These are phyloP conservation scores for Populus davidiana DNA, from an alignment of 345 rosid species.

Conservation along the genomic window DNA sequence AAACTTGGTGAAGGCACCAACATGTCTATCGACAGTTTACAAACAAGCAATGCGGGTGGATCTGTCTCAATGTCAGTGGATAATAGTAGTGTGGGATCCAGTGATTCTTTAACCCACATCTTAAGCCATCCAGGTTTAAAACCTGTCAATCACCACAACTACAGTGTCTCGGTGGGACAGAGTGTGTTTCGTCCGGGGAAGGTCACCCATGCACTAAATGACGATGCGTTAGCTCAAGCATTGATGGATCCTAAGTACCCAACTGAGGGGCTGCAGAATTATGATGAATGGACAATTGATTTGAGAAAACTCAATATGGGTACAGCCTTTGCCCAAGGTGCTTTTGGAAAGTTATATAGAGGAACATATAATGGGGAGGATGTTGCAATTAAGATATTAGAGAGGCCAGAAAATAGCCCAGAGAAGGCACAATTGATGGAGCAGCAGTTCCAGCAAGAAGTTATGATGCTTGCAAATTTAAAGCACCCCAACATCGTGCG, in stretches of 20 bases:
- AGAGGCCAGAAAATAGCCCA: slow-evolving; percentile 29
- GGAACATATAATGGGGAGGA: slow-evolving; percentile 35
- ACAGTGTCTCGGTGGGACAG: slow-evolving; percentile 13
- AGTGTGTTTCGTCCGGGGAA: slow-evolving; percentile 19
- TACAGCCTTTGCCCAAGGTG: slow-evolving; percentile 30
- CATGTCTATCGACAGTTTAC: slow-evolving; percentile 25
- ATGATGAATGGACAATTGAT: slow-evolving; percentile 34
- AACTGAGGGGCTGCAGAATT: slow-evolving; percentile 22
- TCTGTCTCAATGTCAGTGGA: slow-evolving; percentile 27
- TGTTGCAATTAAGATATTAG: slow-evolving; percentile 30
- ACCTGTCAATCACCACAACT: slow-evolving; percentile 19
- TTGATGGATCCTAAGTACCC: slow-evolving; percentile 22
- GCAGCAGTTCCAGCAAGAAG: slow-evolving; percentile 35
- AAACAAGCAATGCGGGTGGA: slow-evolving; percentile 27
- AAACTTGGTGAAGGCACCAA: slow-evolving; percentile 28
- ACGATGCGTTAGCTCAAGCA: slow-evolving; percentile 27
- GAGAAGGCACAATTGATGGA: slow-evolving; percentile 33
- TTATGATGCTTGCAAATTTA: slow-evolving; percentile 29
- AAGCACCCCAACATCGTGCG: slow-evolving; percentile 31
- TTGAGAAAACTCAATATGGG: slow-evolving; percentile 34
- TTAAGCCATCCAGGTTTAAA: slow-evolving; percentile 28
- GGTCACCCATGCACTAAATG: slow-evolving; percentile 25
- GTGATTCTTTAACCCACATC: slow-evolving; percentile 27
- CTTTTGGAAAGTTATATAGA: slow-evolving; percentile 31
- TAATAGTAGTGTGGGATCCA: slow-evolving; percentile 28